Base-by-base conservation (phyloP, 176 grass and related monocot species). In the Musa troglodytarum region DNA sequence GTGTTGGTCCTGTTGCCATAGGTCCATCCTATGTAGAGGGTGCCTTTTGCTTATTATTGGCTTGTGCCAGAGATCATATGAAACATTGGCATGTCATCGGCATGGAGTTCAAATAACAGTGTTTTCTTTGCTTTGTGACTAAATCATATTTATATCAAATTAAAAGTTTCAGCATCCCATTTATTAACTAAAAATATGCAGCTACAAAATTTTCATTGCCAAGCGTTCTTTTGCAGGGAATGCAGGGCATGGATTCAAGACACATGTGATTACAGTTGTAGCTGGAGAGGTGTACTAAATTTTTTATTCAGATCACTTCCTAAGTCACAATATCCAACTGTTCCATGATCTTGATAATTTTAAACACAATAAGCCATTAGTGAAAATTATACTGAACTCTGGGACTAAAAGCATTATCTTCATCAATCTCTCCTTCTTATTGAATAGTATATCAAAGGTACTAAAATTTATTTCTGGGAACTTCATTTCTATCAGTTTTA, bases 231-330 rank as follows among this genome's bases (percentile, higher is more conserved):
- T 57, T 82, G 71, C 81, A 53, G 56, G 50, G 20, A 69, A 50
- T 82, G 75, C 79, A 79, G 84, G 79, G 20, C 84, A 86, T 72
- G 84, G 84, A 5, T 86, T 86, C 74, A 82, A 63, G 19, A 80
- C 84, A 21, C 84, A 82, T 79, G 79, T 82, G 19, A 82, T 86
- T 62, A 82, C 77, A 68, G 54, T 86, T 86, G 77, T 72, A 1
- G 62, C 80, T 68, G 84, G 84, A 74, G 84, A 86, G 79, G 84
- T 85, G 61, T 69, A 59, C 67, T 81, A 73, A 68, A 29, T 66
- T 65, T 65, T 52, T 73, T 73, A 26, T 9, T 73, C 22, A 73
- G 12, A 55, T 4, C 17, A 54, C 43, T 34, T 54, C 9, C 1
- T 10, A 28, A 54, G 57, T 70, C 13, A 50, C 29, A 17, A 49